These are phyloP conservation scores for Botrytis fabae DNA, from an alignment of 2,329 filamentous ascomycete species.

Conservation along the genomic window DNA sequence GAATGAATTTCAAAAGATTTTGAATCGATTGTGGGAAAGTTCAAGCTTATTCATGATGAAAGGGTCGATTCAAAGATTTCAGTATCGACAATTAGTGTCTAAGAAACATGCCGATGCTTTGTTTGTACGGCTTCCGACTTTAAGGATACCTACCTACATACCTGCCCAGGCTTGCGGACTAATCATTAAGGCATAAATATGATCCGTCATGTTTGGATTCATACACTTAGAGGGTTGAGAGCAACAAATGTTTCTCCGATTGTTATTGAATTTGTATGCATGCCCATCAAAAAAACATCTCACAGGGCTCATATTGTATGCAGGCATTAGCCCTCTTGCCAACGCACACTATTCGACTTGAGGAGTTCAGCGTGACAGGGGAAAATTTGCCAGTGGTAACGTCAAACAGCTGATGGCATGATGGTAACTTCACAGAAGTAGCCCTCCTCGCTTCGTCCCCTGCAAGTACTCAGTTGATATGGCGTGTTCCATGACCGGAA, in stretches of 20 bases:
- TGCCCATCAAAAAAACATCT: not conserved
- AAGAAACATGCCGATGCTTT: not conserved
- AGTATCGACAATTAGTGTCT: not conserved
- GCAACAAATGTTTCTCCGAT: not conserved
- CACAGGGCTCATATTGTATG: not conserved
- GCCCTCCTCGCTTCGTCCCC: not conserved
- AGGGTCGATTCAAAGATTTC: not conserved
- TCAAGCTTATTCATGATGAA: not conserved
- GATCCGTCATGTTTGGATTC: not conserved
- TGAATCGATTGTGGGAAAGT: not conserved
- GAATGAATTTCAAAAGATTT: too few relatives aligned
- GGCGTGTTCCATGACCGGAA: not conserved
- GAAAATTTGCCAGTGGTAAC: not conserved
- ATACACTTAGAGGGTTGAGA: not conserved
- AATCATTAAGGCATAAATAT: not conserved
- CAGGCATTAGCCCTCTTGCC: not conserved
- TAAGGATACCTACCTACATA: not conserved
- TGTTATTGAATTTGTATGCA: not conserved
- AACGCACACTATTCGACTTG: not conserved
- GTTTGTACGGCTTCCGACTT: not conserved
- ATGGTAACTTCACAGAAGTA: not conserved
- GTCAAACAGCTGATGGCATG: not conserved
- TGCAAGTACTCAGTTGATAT: not conserved
- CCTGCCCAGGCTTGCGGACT: not conserved
- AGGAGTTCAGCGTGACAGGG: not conserved